Evolutionary conservation across 768 basidiomycete genomes (phyloP).

Genomic region (Boletus rubroflammeus): DNA sequence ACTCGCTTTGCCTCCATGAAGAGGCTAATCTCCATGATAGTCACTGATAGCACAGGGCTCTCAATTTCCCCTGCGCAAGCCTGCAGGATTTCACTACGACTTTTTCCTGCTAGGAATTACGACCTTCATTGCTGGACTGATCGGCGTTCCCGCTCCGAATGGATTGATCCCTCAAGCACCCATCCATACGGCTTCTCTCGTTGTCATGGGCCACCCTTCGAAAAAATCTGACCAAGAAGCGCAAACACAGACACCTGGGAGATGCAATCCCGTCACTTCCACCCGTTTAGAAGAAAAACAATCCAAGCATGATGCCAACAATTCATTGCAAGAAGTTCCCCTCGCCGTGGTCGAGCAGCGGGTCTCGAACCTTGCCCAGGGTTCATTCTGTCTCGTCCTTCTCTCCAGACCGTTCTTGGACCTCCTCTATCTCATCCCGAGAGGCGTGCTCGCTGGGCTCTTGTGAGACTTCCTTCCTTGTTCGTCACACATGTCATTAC

Average conservation of each 20-base stretch:
- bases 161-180: conserved; percentile 86
- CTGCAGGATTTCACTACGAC: conserved; percentile 83
- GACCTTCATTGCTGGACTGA: conserved; percentile 83
- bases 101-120: conserved; percentile 90
- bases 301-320: conserved; percentile 6
- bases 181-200: conserved; percentile 83
- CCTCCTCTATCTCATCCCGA: conserved; percentile 73
- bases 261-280: background rate
- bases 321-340: conserved; percentile 45
- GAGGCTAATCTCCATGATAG: conserved; percentile 36
- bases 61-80: conserved; percentile 86
- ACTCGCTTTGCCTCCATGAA: background rate
- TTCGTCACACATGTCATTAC: background rate
- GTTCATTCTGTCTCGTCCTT: conserved; percentile 71
- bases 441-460: conserved; percentile 79
- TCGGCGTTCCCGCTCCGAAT: conserved; percentile 85
- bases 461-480: conserved; percentile 51
- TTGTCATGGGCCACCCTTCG: conserved; percentile 53
- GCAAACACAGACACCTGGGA: conserved; percentile 9
- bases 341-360: conserved; percentile 86
- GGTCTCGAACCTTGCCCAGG: conserved; percentile 88
- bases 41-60: conserved; percentile 90
- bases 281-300: conserved; percentile 24
- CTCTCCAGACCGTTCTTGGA: conserved; percentile 82
- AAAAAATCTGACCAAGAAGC: conserved; percentile 40